phyloP scores from a whole-genome alignment of 1,284 basidiomycete species.

The Apiotrichum porosum region DNA sequence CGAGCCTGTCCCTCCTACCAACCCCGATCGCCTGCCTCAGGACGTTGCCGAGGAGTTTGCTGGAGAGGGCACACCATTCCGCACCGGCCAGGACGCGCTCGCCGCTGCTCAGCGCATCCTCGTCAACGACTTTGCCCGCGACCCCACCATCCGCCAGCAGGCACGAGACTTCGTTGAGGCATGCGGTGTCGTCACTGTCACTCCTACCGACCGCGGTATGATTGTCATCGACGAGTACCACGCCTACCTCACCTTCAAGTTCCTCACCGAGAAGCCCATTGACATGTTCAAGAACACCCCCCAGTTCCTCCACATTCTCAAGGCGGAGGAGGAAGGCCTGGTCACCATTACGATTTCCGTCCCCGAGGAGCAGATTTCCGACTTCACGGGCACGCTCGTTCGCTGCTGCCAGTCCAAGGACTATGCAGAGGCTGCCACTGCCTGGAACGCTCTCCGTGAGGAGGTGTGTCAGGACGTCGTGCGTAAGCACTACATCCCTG shows the following conservation, averaged over 20 bases:
- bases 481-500: slow-evolving; percentile 67
- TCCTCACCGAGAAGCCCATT: slow-evolving; percentile 76
- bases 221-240: slow-evolving; percentile 85
- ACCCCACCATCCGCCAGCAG: slow-evolving; percentile 79
- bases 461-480: slow-evolving; percentile 74
- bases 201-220: slow-evolving; percentile 87
- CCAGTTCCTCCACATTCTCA: slow-evolving; percentile 87
- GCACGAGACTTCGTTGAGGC: slow-evolving; percentile 73
- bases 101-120: slow-evolving; percentile 68
- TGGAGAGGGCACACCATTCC: slow-evolving; percentile 30
- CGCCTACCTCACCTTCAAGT: slow-evolving; percentile 94
- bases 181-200: slow-evolving; percentile 72
- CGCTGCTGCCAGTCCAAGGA: slow-evolving; percentile 81
- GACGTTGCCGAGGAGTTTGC: slow-evolving; percentile 46
- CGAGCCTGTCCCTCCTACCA: slow-evolving; percentile 29
- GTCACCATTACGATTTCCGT: slow-evolving; percentile 72
- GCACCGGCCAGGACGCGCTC: slow-evolving; percentile 32
- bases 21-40: slow-evolving; percentile 32
- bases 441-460: slow-evolving; percentile 89
- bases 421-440: slow-evolving; percentile 73
- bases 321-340: slow-evolving; percentile 82
- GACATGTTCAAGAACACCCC: slow-evolving; percentile 63
- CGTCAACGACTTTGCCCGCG: slow-evolving; percentile 84
- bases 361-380: slow-evolving; percentile 58
- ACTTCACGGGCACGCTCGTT: slow-evolving; percentile 64